Percentiles rank a stretch among this genome's conserved stretches.
These are phyloP conservation scores for Xylaria bambusicola DNA, from an alignment of 495 filamentous ascomycete species.

Conservation along the genomic window DNA sequence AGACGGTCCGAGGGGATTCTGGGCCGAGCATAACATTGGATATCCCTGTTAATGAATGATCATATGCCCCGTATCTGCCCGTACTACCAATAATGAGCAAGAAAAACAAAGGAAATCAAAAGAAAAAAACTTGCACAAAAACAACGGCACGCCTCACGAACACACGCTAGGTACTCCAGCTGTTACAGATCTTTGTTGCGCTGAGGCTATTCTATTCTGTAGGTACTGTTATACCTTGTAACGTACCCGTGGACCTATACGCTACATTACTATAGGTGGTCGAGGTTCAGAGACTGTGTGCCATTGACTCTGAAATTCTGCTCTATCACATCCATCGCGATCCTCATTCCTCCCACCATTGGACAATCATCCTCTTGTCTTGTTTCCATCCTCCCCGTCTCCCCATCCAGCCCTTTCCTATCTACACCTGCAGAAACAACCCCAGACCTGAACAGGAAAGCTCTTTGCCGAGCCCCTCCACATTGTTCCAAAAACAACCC, in stretches of 20 bases:
- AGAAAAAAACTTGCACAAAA: slow-evolving; percentile 10
- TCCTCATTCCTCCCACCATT: background rate
- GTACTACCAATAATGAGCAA: background rate
- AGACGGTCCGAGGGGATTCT: background rate
- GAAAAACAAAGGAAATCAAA: background rate
- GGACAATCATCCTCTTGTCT: background rate
- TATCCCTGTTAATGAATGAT: background rate
- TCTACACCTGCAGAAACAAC: background rate
- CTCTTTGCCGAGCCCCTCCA: slow-evolving; percentile 10
- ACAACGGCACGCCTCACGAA: background rate
- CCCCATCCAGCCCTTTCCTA: slow-evolving; percentile 1
- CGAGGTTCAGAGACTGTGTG: no score
- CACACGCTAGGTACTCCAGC: no score
- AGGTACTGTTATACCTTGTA: no score
- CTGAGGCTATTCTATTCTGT: no score
- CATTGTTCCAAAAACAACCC: slow-evolving; percentile 14
- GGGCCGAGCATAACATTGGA: background rate
- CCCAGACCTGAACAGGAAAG: slow-evolving; percentile 13
- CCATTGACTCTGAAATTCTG: no score
- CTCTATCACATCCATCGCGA: no score
- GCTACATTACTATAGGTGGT: no score
- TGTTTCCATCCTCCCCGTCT: background rate
- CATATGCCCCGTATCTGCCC: no score
- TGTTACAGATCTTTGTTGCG: no score
- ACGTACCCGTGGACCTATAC: no score